phyloP scores from a whole-genome alignment of 2,329 filamentous ascomycete genomes.

The Arthroderma sp. region DNA sequence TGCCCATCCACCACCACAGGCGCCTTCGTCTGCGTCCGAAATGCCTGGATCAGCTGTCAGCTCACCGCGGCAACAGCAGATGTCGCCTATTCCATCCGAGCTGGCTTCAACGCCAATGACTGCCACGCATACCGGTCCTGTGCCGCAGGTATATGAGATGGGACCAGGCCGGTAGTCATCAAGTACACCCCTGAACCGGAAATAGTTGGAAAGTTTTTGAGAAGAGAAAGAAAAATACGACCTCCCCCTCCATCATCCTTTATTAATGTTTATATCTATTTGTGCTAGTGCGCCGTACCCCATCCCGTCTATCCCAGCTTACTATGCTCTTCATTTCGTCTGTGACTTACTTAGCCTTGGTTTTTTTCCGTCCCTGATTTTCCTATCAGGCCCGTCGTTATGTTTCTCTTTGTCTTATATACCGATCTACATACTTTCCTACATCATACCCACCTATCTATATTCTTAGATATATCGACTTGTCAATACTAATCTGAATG shows the following conservation, averaged over 20 bases:
- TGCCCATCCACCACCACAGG: neutral
- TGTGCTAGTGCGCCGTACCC: neutral
- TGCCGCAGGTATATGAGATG: slow-evolving; percentile 15
- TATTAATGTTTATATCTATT: slow-evolving; percentile 1
- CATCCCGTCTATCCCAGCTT: neutral
- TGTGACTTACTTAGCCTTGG: slow-evolving; percentile 1
- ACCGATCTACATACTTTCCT: neutral
- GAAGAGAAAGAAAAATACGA: neutral
- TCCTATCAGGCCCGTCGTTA: neutral
- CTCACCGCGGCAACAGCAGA: neutral
- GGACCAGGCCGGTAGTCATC: slow-evolving; percentile 3
- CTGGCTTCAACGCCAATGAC: slow-evolving; percentile 7
- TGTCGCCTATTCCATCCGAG: slow-evolving; percentile 1
- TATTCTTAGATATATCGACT: neutral
- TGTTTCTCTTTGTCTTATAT: neutral
- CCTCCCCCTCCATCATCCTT: neutral
- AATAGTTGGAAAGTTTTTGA: neutral
- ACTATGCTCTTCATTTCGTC: neutral
- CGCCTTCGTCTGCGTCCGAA: slow-evolving; percentile 8
- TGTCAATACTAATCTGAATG: slow-evolving; percentile 1
- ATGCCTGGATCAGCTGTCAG: slow-evolving; percentile 10
- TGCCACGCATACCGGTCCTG: slow-evolving; percentile 13
- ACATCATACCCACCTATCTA: neutral
- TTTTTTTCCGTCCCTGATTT: neutral
- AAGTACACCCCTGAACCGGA: neutral